Evolutionary conservation across 2,329 filamentous ascomycete species (phyloP).

Genomic region (Lachnellula subtilissima): DNA sequence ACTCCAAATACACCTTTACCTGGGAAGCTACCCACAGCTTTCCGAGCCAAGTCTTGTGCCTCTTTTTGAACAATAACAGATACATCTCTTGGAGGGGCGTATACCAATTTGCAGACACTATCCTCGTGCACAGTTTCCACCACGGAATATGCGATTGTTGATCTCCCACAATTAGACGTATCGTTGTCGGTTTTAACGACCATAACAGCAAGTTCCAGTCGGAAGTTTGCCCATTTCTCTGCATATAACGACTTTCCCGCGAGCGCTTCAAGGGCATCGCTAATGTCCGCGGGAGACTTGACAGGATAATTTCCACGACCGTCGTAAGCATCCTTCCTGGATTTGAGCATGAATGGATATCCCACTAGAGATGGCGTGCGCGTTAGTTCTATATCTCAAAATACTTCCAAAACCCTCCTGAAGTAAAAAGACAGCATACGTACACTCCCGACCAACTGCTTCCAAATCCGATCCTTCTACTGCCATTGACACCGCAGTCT

Average conservation of each 20-base stretch:
- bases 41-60: constrained; percentile 72
- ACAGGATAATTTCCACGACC: constrained; percentile 73
- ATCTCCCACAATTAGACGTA: constrained; percentile 38
- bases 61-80: constrained; percentile 53
- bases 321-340: constrained; percentile 85
- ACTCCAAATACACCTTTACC: constrained; percentile 94
- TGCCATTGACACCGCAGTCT: constrained; percentile 65
- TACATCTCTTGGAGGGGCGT: constrained; percentile 74
- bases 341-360: constrained; percentile 89
- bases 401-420: too few species aligned
- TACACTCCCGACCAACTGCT: constrained; percentile 51
- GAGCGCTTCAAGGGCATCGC: constrained; percentile 64
- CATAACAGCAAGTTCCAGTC: constrained; percentile 87
- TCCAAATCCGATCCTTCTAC: constrained; percentile 49
- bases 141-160: constrained; percentile 70
- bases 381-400: too few species aligned
- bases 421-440: too few species aligned
- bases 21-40: constrained; percentile 73
- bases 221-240: constrained; percentile 83
- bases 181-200: constrained; percentile 80
- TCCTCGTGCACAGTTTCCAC: constrained; percentile 96
- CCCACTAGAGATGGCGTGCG: constrained; percentile 42
- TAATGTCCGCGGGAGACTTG: constrained; percentile 53
- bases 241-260: constrained; percentile 73
- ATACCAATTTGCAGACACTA: constrained; percentile 90